Evolutionary conservation across 2,329 filamentous ascomycete species (phyloP).

Genomic region (Tolypocladium endophyticum): DNA sequence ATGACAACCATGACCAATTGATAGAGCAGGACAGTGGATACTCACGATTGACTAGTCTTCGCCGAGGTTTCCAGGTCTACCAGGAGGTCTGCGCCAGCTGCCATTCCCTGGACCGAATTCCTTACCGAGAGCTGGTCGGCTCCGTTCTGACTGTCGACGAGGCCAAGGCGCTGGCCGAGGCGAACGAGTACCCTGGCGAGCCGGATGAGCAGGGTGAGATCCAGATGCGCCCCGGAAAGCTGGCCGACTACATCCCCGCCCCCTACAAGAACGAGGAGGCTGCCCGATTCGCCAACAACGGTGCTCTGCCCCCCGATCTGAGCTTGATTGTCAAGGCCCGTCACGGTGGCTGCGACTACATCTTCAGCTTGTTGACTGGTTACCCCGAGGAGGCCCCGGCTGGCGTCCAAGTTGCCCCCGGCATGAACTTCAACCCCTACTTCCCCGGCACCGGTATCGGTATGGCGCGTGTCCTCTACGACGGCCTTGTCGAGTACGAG

Average conservation of each 20-base stretch:
- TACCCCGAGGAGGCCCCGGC: constrained; percentile 95
- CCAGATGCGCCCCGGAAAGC: constrained; percentile 96
- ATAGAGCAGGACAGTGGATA: neutral
- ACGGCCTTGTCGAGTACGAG: constrained; percentile 96
- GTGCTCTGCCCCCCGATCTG: constrained; percentile 94
- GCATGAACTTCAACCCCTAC: constrained; percentile 99
- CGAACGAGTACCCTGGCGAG: constrained; percentile 97
- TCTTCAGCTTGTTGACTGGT: constrained; percentile 92
- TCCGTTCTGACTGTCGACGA: constrained; percentile 91
- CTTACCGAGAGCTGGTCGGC: constrained; percentile 87
- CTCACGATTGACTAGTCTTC: constrained; percentile 52
- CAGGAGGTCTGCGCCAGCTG: constrained; percentile 95
- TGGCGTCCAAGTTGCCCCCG: constrained; percentile 72
- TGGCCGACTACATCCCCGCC: constrained; percentile 88
- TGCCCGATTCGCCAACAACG: constrained; percentile 94
- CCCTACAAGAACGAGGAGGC: constrained; percentile 99
- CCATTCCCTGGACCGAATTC: constrained; percentile 91
- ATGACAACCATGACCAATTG: constrained; percentile 10
- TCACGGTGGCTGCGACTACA: constrained; percentile 97
- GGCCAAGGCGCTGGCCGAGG: constrained; percentile 93
- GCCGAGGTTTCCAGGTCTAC: constrained; percentile 99
- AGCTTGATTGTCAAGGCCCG: constrained; percentile 95
- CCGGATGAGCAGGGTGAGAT: constrained; percentile 97
- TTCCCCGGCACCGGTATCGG: constrained; percentile 98
- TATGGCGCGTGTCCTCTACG: constrained; percentile 97